Conservation (phyloP, 139 green algal species). For the Marvania coccoides region DNA sequence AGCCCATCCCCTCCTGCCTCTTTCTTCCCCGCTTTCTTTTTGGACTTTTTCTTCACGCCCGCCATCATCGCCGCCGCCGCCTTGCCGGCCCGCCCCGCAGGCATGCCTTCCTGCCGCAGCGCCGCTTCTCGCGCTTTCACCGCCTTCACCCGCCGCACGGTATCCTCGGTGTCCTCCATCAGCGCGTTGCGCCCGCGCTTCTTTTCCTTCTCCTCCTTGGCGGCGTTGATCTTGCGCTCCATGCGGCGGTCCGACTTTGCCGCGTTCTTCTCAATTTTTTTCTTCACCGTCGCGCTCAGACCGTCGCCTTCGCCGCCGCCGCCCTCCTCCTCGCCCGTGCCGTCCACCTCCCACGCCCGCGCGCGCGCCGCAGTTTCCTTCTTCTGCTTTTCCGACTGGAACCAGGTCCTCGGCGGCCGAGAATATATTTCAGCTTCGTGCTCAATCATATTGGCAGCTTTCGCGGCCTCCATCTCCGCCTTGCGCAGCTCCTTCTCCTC, state of each 20-base stretch:
- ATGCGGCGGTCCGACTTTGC: constrained; percentile 17
- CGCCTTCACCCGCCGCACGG: constrained; percentile 26
- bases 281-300: constrained; percentile 1
- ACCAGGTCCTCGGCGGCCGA: constrained; percentile 88
- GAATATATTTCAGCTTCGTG: constrained; percentile 87
- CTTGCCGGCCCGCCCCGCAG: constrained; percentile 41
- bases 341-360: constrained; percentile 14
- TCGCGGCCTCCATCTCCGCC: constrained; percentile 94
- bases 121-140: constrained; percentile 44
- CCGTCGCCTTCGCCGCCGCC: background rate
- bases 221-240: constrained; percentile 22
- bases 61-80: constrained; percentile 41
- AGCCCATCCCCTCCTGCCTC: background rate
- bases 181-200: constrained; percentile 5
- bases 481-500: constrained; percentile 64
- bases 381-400: constrained; percentile 73
- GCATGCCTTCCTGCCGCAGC: constrained; percentile 54
- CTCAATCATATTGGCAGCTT: constrained; percentile 84
- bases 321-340: constrained; percentile 2
- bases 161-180: constrained; percentile 34
- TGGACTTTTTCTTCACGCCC: constrained; percentile 35
- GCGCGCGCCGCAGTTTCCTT: constrained; percentile 27
- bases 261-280: constrained; percentile 11
- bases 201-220: constrained; percentile 29
- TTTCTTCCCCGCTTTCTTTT: constrained; percentile 33